Conservation (phyloP, 768 basidiomycete genomes). For the Fomitopsis serialis region DNA sequence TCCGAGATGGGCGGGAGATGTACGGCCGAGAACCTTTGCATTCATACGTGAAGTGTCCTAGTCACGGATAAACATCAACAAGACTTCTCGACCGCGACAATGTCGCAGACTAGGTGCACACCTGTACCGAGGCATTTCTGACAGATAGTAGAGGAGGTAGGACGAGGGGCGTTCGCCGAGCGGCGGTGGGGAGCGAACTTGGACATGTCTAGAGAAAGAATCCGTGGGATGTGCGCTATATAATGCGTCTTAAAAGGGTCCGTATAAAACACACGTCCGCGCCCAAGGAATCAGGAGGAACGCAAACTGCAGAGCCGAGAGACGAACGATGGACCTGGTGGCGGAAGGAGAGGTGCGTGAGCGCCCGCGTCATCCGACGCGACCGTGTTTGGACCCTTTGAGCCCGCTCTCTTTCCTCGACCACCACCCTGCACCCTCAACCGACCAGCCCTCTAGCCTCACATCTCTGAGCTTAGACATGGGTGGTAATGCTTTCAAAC, state of each 20-base stretch:
- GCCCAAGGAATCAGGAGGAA: too few species aligned
- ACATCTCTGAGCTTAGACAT: conserved; percentile 27
- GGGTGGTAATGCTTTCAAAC: conserved; percentile 68
- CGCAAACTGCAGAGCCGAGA: too few species aligned
- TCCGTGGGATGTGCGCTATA: too few species aligned
- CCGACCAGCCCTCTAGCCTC: too few species aligned
- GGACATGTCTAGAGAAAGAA: conserved; percentile 43
- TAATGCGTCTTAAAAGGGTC: too few species aligned
- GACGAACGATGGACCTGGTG: too few species aligned
- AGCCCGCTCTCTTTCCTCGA: too few species aligned
- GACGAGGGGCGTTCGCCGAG: conserved; percentile 56
- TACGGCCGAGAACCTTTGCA: conserved; percentile 83
- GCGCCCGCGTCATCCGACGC: too few species aligned
- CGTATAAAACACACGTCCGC: too few species aligned
- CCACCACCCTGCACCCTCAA: too few species aligned
- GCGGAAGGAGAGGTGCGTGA: too few species aligned
- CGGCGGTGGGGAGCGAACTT: conserved; percentile 73
- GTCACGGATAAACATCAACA: conserved; percentile 16
- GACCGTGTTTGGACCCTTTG: too few species aligned
- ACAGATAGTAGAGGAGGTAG: conserved; percentile 65
- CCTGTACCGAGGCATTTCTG: conserved; percentile 78
- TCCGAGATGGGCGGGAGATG: conserved; percentile 83
- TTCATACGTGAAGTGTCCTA: conserved; percentile 89
- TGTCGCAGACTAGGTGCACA: conserved; percentile 20
- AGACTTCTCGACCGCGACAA: background rate